These are phyloP conservation scores for Alternaria tenuissima DNA, from an alignment of 2,329 filamentous ascomycete species.

Conservation along the genomic window DNA sequence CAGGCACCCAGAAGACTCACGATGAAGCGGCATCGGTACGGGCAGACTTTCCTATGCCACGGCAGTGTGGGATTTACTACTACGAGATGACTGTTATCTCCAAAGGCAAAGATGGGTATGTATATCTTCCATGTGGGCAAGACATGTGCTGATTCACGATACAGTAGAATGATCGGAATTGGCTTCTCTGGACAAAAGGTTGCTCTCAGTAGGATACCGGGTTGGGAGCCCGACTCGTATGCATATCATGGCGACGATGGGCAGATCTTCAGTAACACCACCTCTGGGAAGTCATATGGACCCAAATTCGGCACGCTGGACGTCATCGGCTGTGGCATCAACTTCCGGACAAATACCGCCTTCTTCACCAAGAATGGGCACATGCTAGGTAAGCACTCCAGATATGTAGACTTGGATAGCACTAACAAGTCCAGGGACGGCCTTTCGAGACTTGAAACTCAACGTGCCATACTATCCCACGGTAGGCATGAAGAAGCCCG, in stretches of 20 bases:
- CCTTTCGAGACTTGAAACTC: conserved; percentile 71
- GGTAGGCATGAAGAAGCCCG: conserved; percentile 71
- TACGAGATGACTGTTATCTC: conserved; percentile 77
- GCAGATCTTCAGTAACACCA: conserved; percentile 67
- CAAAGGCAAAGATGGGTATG: conserved; percentile 73
- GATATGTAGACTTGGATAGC: background rate
- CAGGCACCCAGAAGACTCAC: conserved; percentile 63
- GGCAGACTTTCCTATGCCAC: conserved; percentile 85
- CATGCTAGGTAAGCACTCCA: conserved; percentile 58
- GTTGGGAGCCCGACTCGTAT: conserved; percentile 72
- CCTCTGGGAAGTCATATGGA: conserved; percentile 65
- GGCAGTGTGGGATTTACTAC: conserved; percentile 93
- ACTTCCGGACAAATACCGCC: conserved; percentile 67
- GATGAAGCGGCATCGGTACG: conserved; percentile 85
- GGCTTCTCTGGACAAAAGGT: conserved; percentile 69
- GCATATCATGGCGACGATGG: conserved; percentile 74
- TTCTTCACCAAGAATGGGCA: conserved; percentile 73
- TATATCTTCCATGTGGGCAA: conserved; percentile 40
- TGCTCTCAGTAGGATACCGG: conserved; percentile 67
- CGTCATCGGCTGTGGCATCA: conserved; percentile 70
- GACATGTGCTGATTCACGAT: conserved; percentile 28
- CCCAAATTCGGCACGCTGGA: conserved; percentile 67
- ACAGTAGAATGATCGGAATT: conserved; percentile 60
- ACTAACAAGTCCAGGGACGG: conserved; percentile 63
- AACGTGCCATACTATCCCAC: conserved; percentile 70